Percentiles rank a stretch among this genome's conserved stretches.
Conservation (phyloP, 2,329 filamentous ascomycete genomes). For the Pestalotiopsis sp. region DNA sequence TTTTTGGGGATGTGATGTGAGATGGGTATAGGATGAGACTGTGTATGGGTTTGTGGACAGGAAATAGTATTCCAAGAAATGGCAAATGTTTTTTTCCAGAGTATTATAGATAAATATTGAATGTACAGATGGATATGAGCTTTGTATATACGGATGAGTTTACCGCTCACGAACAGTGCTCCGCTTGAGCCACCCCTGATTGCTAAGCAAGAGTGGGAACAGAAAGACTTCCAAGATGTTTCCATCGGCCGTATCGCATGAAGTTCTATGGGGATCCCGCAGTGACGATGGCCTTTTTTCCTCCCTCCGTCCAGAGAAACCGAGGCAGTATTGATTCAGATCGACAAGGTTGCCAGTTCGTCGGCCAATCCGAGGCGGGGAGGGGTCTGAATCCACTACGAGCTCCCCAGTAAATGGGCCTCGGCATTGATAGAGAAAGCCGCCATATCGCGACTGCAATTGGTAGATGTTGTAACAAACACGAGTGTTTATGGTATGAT, state of each 20-base stretch:
- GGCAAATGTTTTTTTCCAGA: background rate
- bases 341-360: background rate
- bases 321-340: background rate
- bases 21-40: background rate
- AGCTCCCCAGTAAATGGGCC: background rate
- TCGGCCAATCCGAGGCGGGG: background rate
- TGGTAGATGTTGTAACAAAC: background rate
- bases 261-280: background rate
- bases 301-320: background rate
- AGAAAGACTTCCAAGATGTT: background rate
- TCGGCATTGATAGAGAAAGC: background rate
- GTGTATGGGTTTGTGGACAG: background rate
- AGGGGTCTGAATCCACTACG: background rate
- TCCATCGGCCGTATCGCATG: background rate
- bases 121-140: too few relatives aligned
- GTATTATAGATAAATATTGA: too few relatives aligned
- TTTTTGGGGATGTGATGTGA: background rate
- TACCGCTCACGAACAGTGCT: background rate
- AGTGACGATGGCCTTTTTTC: background rate
- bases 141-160: background rate
- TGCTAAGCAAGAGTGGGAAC: slow-evolving; percentile 6
- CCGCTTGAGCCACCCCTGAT: background rate
- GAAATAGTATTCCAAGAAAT: background rate
- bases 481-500: background rate
- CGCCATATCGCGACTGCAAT: background rate